Conservation (phyloP, 306 rosid genomes). For the Corylus americana region DNA sequence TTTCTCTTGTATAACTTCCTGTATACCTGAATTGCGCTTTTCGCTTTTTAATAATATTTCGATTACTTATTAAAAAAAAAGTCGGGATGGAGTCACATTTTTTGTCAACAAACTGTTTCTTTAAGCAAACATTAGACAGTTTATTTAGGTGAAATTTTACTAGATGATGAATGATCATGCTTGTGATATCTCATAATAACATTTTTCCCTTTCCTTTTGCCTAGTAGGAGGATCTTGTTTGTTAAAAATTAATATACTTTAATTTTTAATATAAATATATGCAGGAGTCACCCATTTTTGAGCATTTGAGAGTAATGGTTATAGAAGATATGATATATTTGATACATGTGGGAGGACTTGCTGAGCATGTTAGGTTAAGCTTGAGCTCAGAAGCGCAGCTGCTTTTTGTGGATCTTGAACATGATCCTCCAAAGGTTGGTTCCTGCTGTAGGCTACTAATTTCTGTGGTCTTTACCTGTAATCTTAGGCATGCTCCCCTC, state of each 20-base stretch:
- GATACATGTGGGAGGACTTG: conserved; percentile 52
- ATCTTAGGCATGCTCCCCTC: conserved; percentile 4
- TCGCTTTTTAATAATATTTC: no score
- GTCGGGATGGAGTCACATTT: not conserved
- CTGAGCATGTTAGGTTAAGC: conserved; percentile 45
- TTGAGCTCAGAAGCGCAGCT: conserved; percentile 50
- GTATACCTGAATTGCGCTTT: no score
- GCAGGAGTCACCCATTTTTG: conserved; percentile 53
- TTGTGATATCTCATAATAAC: not conserved
- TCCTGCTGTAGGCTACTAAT: not conserved
- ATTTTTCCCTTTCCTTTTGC: not conserved
- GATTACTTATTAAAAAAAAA: no score
- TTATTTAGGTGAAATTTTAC: not conserved
- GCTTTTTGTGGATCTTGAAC: conserved; percentile 73
- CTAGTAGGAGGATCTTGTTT: not conserved
- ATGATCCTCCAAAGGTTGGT: conserved; percentile 72
- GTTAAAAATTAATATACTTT: not conserved
- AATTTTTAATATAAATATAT: not conserved
- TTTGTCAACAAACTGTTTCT: not conserved
- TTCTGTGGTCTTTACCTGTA: not conserved
- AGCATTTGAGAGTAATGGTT: conserved; percentile 67
- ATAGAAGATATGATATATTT: conserved; percentile 91
- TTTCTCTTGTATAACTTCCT: no score
- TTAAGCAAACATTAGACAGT: not conserved
- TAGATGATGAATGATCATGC: not conserved